Percentiles rank a stretch among this genome's conserved stretches.
phyloP scores from a whole-genome alignment of 2,329 filamentous ascomycete species.

The Zymoseptoria tritici region DNA sequence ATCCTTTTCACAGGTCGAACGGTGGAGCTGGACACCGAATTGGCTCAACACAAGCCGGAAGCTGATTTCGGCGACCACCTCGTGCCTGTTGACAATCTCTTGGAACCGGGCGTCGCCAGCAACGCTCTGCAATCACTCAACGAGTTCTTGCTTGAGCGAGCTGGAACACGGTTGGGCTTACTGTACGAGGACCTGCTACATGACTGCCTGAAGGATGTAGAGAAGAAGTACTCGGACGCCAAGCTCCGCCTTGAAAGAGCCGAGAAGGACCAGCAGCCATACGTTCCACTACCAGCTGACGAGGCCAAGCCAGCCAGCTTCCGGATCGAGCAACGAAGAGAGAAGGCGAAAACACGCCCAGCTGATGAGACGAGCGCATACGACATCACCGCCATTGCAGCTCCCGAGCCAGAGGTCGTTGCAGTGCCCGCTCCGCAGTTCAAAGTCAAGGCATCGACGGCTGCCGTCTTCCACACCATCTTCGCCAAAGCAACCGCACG shows the following conservation, averaged over 20 bases:
- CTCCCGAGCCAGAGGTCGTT: background rate
- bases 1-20: conserved; percentile 5
- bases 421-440: conserved; percentile 4
- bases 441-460: conserved; percentile 12
- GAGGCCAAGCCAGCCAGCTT: conserved; percentile 4
- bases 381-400: conserved; percentile 6
- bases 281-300: conserved; percentile 2
- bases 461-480: conserved; percentile 9
- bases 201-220: conserved; percentile 9
- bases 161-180: conserved; percentile 4
- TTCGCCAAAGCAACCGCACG: conserved; percentile 9
- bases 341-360: conserved; percentile 11
- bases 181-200: conserved; percentile 6
- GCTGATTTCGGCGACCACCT: conserved; percentile 12
- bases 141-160: conserved; percentile 4
- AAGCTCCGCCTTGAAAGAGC: conserved; percentile 6
- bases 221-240: conserved; percentile 6
- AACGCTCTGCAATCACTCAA: conserved; percentile 7
- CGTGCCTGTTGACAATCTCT: conserved; percentile 4
- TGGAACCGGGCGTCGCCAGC: conserved; percentile 3
- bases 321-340: conserved; percentile 7
- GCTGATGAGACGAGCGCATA: conserved; percentile 3
- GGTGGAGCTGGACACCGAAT: conserved; percentile 1
- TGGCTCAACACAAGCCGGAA: conserved; percentile 3
- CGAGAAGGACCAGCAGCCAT: conserved; percentile 6